Base-by-base conservation (phyloP, 179 eudicot genomes). In the Beta macrorhiza region DNA sequence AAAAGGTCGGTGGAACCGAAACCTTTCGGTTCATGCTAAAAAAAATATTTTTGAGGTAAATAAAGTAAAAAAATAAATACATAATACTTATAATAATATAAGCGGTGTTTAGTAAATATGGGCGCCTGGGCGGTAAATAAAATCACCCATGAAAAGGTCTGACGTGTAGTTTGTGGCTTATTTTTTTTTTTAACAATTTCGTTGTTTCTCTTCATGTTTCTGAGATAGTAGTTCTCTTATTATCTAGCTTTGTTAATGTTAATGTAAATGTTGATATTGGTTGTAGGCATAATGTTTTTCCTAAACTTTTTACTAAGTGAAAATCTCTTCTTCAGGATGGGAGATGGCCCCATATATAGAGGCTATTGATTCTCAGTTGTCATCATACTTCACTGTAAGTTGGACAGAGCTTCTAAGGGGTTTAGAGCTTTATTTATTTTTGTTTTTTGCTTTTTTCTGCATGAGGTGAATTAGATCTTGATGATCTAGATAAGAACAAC, bases 291-390 rank as follows among this genome's bases (percentile, higher is more conserved):
- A 9, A 5, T 53, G 44, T 62, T 37, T 29, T 49, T 25, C 69
- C 52, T 37, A 37, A 37, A 2, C 42, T 37, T 56, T 74, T 19
- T 67, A 58, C 83, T 58, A 22, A 77, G 52, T 78, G 58, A 42
- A 64, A 42, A n/a, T 83, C 77, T 85, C 53, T 80, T 75, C 72
- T 88, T 25, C 87, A 94, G 97, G 87, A 86, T 94, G 96, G 97
- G 92, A 96, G 78, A 92, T 96, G 97, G 98, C 96, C 11, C 99
- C 99, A 4, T 96, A 96, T 77, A 91, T 96, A 68, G 98, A 96
- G 88, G 96, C 98, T 78, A 84, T 96, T 84, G 99, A 96, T 87
- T 91, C 99, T 74, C 99, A 96, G 86, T 86, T 55, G 62, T 89
- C 91, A 10, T 89, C 92, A 11, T 82, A 83, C 75, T 94, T 91